Evolutionary conservation across 805 yeast species (phyloP).

Genomic region (Ogataea dorogensis): DNA sequence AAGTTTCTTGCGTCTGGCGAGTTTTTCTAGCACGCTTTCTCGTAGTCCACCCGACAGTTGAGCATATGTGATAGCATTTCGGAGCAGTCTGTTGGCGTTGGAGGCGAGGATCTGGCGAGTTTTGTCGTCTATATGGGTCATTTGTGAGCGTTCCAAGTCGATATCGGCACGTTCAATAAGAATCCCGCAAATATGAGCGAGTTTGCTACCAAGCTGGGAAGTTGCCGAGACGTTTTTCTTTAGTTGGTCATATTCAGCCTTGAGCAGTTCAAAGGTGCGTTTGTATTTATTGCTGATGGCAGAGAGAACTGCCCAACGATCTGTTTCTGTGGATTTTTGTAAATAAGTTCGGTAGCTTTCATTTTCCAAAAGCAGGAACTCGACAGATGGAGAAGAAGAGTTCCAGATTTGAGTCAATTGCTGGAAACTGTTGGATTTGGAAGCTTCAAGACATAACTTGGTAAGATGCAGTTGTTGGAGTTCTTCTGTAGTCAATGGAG

Average conservation of each 20-base stretch:
- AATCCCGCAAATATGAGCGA: slow-evolving; percentile 40
- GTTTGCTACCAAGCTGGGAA: slow-evolving; percentile 18
- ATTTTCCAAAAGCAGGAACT: slow-evolving; percentile 41
- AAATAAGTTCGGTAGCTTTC: slow-evolving; percentile 45
- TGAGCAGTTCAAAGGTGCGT: slow-evolving; percentile 37
- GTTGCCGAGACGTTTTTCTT: slow-evolving; percentile 12
- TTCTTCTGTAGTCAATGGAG: slow-evolving; percentile 31
- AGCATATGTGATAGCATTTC: slow-evolving; percentile 45
- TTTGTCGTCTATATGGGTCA: slow-evolving; percentile 32
- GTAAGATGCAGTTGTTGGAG: slow-evolving; percentile 35
- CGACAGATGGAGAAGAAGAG: slow-evolving; percentile 27
- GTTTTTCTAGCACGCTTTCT: slow-evolving; percentile 45
- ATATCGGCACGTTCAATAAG: slow-evolving; percentile 52
- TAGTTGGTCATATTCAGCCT: slow-evolving; percentile 22
- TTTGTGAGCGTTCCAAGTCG: slow-evolving; percentile 47
- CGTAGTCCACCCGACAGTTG: slow-evolving; percentile 50
- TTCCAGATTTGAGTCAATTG: slow-evolving; percentile 38
- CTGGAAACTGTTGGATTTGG: slow-evolving; percentile 30
- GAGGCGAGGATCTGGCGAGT: slow-evolving; percentile 34
- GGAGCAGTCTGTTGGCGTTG: slow-evolving; percentile 43
- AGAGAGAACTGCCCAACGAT: slow-evolving; percentile 41
- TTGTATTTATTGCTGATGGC: slow-evolving; percentile 39
- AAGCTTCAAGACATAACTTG: slow-evolving; percentile 31
- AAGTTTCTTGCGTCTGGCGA: slow-evolving; percentile 40
- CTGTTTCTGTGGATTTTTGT: slow-evolving; percentile 30